Conservation (phyloP, 345 rosid species). For the Citrus reticulata region DNA sequence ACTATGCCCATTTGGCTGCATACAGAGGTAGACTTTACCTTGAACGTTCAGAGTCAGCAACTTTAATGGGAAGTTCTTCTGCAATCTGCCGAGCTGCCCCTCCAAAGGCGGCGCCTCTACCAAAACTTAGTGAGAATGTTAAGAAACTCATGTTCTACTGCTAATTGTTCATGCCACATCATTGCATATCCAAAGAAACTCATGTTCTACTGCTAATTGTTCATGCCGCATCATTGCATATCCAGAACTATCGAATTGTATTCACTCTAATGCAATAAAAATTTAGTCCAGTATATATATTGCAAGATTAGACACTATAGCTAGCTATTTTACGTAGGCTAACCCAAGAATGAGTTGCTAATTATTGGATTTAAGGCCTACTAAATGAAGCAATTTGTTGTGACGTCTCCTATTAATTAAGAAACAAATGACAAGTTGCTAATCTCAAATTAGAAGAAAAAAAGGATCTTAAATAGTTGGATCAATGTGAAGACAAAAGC, state of each 20-base stretch:
- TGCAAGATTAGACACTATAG: background rate
- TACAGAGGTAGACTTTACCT: slow-evolving; percentile 92
- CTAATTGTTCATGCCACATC: slow-evolving; percentile 27
- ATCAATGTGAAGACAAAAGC: background rate
- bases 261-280: background rate
- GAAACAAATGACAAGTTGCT: background rate
- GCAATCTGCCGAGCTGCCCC: slow-evolving; percentile 62
- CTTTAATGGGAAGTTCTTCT: slow-evolving; percentile 33
- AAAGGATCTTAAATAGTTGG: background rate
- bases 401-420: background rate
- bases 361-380: background rate
- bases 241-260: slow-evolving; percentile 3
- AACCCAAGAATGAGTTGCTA: background rate
- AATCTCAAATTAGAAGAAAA: background rate
- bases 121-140: slow-evolving; percentile 77
- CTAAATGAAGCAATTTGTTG: background rate
- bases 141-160: slow-evolving; percentile 95
- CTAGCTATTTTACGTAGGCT: background rate
- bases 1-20: slow-evolving; percentile 94
- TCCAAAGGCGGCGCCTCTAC: slow-evolving; percentile 76
- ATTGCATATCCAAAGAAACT: slow-evolving; percentile 44
- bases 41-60: slow-evolving; percentile 54
- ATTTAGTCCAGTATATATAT: background rate
- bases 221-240: background rate
- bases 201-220: slow-evolving; percentile 81